These are phyloP conservation scores for Chalara sp. DNA, from an alignment of 2,329 filamentous ascomycete genomes.

Conservation along the genomic window DNA sequence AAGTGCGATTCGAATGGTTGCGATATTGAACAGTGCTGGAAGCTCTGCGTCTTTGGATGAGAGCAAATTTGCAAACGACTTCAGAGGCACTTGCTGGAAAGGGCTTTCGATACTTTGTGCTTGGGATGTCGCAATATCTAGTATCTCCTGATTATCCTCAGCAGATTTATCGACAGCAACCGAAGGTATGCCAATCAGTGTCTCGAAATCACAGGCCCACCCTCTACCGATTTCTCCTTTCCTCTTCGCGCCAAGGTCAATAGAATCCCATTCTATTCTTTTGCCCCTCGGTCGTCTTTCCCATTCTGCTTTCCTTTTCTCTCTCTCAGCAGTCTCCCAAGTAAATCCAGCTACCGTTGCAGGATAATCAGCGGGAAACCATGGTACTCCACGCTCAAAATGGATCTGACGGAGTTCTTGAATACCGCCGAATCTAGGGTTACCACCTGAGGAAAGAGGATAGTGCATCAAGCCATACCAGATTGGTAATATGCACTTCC, in stretches of 20 bases:
- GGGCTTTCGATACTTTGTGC: slow-evolving; percentile 13
- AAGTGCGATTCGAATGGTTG: slow-evolving; percentile 62
- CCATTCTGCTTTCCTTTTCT: slow-evolving; percentile 58
- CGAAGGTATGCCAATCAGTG: slow-evolving; percentile 8
- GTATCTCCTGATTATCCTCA: slow-evolving; percentile 6
- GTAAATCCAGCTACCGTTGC: slow-evolving; percentile 70
- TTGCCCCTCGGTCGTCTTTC: slow-evolving; percentile 75
- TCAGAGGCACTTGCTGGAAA: slow-evolving; percentile 4
- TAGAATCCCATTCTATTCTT: slow-evolving; percentile 63
- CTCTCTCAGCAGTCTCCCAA: slow-evolving; percentile 67
- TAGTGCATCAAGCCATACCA: slow-evolving; percentile 86
- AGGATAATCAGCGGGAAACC: slow-evolving; percentile 82
- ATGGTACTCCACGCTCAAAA: slow-evolving; percentile 71
- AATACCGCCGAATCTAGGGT: slow-evolving; percentile 75
- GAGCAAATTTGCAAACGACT: slow-evolving; percentile 16
- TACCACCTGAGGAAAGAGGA: slow-evolving; percentile 71
- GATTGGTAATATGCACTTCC: slow-evolving; percentile 78
- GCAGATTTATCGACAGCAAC: not conserved
- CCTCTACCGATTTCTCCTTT: slow-evolving; percentile 80
- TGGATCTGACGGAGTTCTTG: slow-evolving; percentile 72
- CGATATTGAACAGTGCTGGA: slow-evolving; percentile 34
- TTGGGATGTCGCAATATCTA: not conserved
- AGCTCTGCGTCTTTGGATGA: slow-evolving; percentile 14
- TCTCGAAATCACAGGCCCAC: slow-evolving; percentile 78
- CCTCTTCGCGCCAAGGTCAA: slow-evolving; percentile 66